phyloP scores from a whole-genome alignment of 345 rosid genomes.

The Populus tremula region DNA sequence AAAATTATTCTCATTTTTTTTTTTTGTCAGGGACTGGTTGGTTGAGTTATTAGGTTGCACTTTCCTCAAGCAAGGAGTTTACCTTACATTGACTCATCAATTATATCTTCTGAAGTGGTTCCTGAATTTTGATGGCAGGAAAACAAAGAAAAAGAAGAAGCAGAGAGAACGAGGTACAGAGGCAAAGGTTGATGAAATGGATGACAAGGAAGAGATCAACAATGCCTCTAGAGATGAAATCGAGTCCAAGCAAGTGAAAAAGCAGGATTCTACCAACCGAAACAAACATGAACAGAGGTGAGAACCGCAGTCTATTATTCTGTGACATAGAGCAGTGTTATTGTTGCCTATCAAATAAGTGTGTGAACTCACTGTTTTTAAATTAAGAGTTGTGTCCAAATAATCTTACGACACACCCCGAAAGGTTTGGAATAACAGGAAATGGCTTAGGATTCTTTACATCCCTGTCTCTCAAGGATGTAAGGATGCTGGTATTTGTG shows the following conservation, averaged over 20 bases:
- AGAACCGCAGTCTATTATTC: conserved; percentile 16
- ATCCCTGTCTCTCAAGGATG: neutral
- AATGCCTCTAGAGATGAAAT: conserved; percentile 19
- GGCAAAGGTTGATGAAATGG: conserved; percentile 22
- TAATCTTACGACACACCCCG: neutral
- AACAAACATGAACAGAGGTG: conserved; percentile 37
- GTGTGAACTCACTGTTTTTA: neutral
- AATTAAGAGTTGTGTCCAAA: neutral
- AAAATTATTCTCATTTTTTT: neutral
- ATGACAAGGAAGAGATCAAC: conserved; percentile 18
- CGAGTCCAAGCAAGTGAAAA: conserved; percentile 35
- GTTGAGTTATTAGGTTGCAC: neutral
- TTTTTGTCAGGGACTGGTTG: neutral
- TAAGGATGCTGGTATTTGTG: neutral
- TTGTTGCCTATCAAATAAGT: neutral
- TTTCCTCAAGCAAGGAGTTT: conserved; percentile 2
- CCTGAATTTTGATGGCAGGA: conserved; percentile 39
- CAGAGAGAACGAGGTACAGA: conserved; percentile 42
- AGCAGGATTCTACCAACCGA: conserved; percentile 30
- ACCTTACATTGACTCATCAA: neutral
- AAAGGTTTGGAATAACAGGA: neutral
- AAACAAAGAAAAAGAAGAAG: conserved; percentile 56
- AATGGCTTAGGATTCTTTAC: neutral
- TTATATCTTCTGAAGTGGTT: conserved; percentile 17
- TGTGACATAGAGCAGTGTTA: neutral